Evolutionary conservation across 257 asterid genomes (phyloP), one percentile per base, ranked within the genome.

Genomic region (Jacaranda copaia): DNA sequence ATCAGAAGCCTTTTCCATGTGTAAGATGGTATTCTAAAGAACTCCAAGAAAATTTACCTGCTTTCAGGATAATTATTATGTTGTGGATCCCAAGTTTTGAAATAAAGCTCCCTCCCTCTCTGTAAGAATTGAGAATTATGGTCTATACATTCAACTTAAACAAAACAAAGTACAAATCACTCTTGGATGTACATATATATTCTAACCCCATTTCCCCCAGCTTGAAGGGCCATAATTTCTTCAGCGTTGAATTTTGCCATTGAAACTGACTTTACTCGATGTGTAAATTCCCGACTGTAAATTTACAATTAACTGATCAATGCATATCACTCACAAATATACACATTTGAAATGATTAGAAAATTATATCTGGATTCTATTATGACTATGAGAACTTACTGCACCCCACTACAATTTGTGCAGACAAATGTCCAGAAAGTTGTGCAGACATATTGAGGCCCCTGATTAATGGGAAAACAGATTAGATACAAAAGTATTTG

Each of bases 391-490:
- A 5, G 13, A 74, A 95, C 98, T 90, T 86, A 93, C 98, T 95
- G 99, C n/a, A 95, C 91, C 11, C 96, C 98, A 49, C 99, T 93
- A 79, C 98, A 95, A 60, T 70, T 92, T 38, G 98, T 88, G 92
- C 99, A 95, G 45, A 95, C 86, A 72, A 95, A 95, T 38, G 98
- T 93, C 94, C 93, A 91, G 84, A 93, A 95, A 51, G 92, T 91
- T 40, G 96, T 93, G 87, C 99, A 95, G 46, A 90, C 91, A 84
- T 95, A 95, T 77, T 95, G 99, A 35, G 97, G 97, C 77, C 97
- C 98, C 99, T 95, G 91, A 66, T 77, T 19, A 60, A 32, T 75
- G n/a, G 13, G 32, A 66, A 57, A 42, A 77, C 51, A 14, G 13
- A 39, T 39, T 11, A 25, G 32, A 25, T 25, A 25, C 32, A 25